These are phyloP conservation scores for Scedosporium aurantiacum DNA, from an alignment of 2,329 filamentous ascomycete species.

Conservation along the genomic window DNA sequence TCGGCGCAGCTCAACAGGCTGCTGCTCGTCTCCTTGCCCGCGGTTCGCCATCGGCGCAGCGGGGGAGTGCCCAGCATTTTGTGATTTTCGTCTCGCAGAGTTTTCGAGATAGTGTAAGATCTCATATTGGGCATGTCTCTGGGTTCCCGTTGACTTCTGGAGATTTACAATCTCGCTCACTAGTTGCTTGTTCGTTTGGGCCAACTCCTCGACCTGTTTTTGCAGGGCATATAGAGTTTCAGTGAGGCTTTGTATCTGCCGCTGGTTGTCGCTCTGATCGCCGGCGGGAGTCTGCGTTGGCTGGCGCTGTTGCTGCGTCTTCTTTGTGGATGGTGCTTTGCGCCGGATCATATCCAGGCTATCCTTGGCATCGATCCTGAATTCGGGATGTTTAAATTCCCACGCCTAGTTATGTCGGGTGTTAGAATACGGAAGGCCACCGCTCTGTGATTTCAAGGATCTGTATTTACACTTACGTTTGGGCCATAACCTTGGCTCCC, in stretches of 20 bases:
- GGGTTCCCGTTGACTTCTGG: conserved; percentile 48
- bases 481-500: conserved; percentile 50
- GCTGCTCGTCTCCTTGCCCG: neutral
- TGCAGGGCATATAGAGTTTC: conserved; percentile 62
- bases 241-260: conserved; percentile 8
- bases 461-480: conserved; percentile 43
- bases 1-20: conserved; percentile 27
- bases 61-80: neutral
- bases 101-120: conserved; percentile 39
- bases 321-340: conserved; percentile 86
- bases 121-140: conserved; percentile 46
- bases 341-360: conserved; percentile 91
- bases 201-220: conserved; percentile 71
- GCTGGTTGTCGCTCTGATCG: conserved; percentile 6
- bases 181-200: conserved; percentile 49
- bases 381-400: conserved; percentile 97
- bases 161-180: conserved; percentile 50
- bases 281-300: conserved; percentile 32
- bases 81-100: neutral
- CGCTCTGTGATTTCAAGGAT: neutral
- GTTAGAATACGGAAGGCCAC: neutral
- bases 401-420: conserved; percentile 47
- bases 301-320: conserved; percentile 58
- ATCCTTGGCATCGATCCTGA: conserved; percentile 90
- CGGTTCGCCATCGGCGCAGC: neutral